A percentile compares a stretch with the other conserved stretches of the same genome.
These are phyloP conservation scores for Botryotinia narcissicola DNA, from an alignment of 2,329 filamentous ascomycete genomes.

Conservation along the genomic window DNA sequence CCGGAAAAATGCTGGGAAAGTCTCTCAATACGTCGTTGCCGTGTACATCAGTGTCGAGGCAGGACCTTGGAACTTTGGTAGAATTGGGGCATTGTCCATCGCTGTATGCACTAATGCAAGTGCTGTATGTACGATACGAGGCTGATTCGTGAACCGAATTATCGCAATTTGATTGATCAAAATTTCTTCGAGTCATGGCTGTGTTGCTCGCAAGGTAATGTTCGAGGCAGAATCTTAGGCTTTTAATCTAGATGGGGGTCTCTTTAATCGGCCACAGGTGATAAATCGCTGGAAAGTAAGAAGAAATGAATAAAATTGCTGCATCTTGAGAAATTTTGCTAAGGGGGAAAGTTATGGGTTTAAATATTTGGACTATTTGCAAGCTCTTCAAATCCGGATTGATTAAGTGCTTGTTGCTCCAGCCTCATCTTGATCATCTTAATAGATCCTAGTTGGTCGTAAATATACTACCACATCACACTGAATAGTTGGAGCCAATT, in stretches of 20 bases:
- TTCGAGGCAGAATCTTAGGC: slow-evolving; percentile 1
- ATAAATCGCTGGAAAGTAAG: background rate
- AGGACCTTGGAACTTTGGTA: background rate
- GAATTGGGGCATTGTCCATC: background rate
- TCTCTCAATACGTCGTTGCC: background rate
- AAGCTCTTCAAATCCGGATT: background rate
- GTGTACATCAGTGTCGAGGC: background rate
- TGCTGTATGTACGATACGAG: background rate
- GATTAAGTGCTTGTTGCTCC: background rate
- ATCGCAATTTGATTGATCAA: background rate
- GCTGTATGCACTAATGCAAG: background rate
- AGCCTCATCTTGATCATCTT: background rate
- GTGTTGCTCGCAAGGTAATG: background rate
- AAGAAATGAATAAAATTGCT: background rate
- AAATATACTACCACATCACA: background rate
- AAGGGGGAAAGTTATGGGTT: background rate
- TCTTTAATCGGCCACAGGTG: background rate
- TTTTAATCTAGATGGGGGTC: background rate
- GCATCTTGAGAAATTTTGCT: background rate
- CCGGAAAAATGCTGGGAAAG: background rate
- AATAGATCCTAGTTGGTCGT: background rate
- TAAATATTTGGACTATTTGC: background rate
- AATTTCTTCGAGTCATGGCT: background rate
- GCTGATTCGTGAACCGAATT: background rate
- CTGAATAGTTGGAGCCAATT: background rate